A percentile compares a stretch with the other conserved stretches of the same genome.
Conservation (phyloP, 352 stramenopile genomes). For the Phytophthora podocarpi region DNA sequence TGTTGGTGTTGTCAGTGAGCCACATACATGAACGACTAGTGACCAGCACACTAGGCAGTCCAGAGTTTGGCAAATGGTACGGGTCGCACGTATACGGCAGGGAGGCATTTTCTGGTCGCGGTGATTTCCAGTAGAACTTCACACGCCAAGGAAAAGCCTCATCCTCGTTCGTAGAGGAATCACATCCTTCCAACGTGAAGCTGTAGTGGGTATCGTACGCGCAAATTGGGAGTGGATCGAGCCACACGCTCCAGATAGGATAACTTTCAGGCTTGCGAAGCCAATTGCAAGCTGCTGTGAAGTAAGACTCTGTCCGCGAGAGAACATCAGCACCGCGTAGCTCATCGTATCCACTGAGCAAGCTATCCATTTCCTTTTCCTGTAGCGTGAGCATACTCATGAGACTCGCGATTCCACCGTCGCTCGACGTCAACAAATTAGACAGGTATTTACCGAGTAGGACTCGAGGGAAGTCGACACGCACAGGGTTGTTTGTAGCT, state of each 20-base stretch:
- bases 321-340: constrained; percentile 1
- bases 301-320: constrained; percentile 29
- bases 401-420: constrained; percentile 22
- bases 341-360: constrained; percentile 17
- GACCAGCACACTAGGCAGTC: constrained; percentile 26
- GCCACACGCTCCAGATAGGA: constrained; percentile 43
- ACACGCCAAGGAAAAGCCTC: constrained; percentile 32
- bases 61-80: constrained; percentile 15
- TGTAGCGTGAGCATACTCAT: constrained; percentile 28
- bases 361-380: constrained; percentile 24
- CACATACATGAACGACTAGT: constrained; percentile 50
- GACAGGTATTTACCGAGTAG: constrained; percentile 44
- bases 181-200: constrained; percentile 38
- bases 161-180: constrained; percentile 4
- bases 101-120: constrained; percentile 36
- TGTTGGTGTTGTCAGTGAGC: constrained; percentile 33
- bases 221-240: constrained; percentile 43
- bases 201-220: constrained; percentile 37
- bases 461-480: constrained; percentile 44
- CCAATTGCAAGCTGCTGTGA: constrained; percentile 49
- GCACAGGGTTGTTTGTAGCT: constrained; percentile 46
- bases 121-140: constrained; percentile 41
- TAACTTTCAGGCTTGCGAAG: constrained; percentile 44
- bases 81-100: constrained; percentile 51
- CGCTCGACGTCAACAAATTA: constrained; percentile 18